Evolutionary conservation across 805 yeast genomes (phyloP).

Genomic region (Candida maltosa): DNA sequence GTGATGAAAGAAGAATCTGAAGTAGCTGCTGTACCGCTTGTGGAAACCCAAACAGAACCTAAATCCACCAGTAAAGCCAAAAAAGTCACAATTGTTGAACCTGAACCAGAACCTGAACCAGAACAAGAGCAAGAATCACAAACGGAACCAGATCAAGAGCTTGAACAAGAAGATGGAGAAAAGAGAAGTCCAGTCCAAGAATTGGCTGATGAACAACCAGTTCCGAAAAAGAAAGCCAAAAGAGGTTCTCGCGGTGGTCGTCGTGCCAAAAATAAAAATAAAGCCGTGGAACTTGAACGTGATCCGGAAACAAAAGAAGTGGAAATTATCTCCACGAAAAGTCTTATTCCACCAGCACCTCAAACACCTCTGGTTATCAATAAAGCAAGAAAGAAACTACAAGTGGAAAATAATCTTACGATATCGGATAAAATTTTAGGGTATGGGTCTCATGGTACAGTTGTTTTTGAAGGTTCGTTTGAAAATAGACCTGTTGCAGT

Average conservation of each 20-base stretch:
- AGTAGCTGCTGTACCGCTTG: too few species aligned
- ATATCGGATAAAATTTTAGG: constrained; percentile 81
- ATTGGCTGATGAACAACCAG: constrained; percentile 17
- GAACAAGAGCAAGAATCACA: constrained; percentile 11
- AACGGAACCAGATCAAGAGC: constrained; percentile 13
- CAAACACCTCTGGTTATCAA: constrained; percentile 19
- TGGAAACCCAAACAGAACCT: too few species aligned
- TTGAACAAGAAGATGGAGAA: too few species aligned
- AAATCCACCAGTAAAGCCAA: too few species aligned
- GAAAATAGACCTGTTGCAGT: constrained; percentile 95
- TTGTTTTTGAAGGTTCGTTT: constrained; percentile 85
- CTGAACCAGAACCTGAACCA: constrained; percentile 9
- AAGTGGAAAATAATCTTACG: constrained; percentile 48
- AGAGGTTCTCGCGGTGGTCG: constrained; percentile 87
- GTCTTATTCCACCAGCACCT: constrained; percentile 22
- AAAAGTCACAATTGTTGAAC: constrained; percentile 20
- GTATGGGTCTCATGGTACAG: constrained; percentile 95
- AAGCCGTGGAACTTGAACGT: too few species aligned
- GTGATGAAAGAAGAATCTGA: too few species aligned
- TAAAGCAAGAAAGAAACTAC: constrained; percentile 29
- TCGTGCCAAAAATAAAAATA: constrained; percentile 33
- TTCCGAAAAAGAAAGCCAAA: constrained; percentile 54
- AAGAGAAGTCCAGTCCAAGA: constrained; percentile 9
- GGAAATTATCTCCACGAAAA: constrained; percentile 24
- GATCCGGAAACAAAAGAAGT: constrained; percentile 12